Conservation (phyloP, 2,329 filamentous ascomycete genomes). For the Exophiala sideris region DNA sequence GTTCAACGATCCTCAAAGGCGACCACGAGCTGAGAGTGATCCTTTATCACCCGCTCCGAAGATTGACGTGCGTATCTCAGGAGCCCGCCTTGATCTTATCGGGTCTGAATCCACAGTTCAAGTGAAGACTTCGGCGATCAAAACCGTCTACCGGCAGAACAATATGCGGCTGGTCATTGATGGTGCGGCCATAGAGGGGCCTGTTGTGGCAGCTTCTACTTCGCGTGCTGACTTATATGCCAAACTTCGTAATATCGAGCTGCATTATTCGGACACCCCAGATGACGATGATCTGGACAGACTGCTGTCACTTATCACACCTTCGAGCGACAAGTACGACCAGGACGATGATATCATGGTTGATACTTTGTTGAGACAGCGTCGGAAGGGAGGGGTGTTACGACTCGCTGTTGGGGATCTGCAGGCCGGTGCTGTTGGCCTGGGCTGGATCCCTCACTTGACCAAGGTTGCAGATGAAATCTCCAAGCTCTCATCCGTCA, state of each 20-base stretch:
- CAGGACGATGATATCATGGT: slow-evolving; percentile 91
- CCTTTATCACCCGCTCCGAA: slow-evolving; percentile 49
- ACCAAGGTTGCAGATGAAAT: slow-evolving; percentile 73
- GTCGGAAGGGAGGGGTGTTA: slow-evolving; percentile 79
- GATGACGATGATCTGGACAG: slow-evolving; percentile 77
- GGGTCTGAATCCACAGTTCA: slow-evolving; percentile 73
- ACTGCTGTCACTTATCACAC: slow-evolving; percentile 80
- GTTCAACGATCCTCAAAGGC: slow-evolving; percentile 47
- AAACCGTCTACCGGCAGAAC: slow-evolving; percentile 71
- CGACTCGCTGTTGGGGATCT: slow-evolving; percentile 65
- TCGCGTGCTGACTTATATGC: slow-evolving; percentile 60
- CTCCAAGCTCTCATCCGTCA: slow-evolving; percentile 75
- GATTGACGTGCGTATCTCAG: slow-evolving; percentile 71
- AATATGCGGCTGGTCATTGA: slow-evolving; percentile 71
- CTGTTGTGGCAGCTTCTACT: slow-evolving; percentile 37
- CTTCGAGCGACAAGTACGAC: slow-evolving; percentile 86
- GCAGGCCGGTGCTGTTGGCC: slow-evolving; percentile 59
- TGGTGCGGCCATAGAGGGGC: slow-evolving; percentile 70
- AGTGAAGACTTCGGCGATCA: slow-evolving; percentile 76
- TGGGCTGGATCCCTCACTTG: slow-evolving; percentile 65
- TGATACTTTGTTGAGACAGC: slow-evolving; percentile 81
- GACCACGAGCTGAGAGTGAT: slow-evolving; percentile 19
- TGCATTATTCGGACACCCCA: slow-evolving; percentile 71
- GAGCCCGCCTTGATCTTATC: slow-evolving; percentile 70
- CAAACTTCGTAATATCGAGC: slow-evolving; percentile 62